These are phyloP conservation scores for Geranium incanum DNA, from an alignment of 441 rosid species.

Conservation along the genomic window DNA sequence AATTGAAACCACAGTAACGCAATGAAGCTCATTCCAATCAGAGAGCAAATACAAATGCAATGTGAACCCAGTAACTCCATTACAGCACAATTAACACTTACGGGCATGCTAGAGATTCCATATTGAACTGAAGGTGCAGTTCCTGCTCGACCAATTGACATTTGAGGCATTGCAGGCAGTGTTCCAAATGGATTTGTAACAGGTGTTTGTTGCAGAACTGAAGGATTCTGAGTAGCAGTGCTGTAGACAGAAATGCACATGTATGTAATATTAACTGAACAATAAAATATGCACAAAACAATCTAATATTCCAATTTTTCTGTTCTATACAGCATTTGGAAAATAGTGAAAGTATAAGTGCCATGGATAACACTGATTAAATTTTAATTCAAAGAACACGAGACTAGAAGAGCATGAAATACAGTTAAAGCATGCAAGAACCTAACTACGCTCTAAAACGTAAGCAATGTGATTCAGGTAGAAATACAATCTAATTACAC, in stretches of 20 bases:
- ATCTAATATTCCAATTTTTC: neutral
- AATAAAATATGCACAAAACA: neutral
- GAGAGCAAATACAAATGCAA: neutral
- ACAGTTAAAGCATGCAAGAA: neutral
- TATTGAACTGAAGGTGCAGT: constrained; percentile 72
- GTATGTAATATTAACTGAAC: neutral
- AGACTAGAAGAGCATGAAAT: neutral
- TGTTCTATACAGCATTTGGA: neutral
- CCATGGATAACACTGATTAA: neutral
- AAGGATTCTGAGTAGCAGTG: constrained; percentile 39
- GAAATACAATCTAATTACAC: neutral
- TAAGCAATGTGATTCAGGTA: neutral
- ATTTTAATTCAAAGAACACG: neutral
- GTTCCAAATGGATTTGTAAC: constrained; percentile 80
- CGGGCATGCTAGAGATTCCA: constrained; percentile 94
- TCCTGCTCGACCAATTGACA: constrained; percentile 76
- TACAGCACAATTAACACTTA: constrained; percentile 26
- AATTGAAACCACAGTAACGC: neutral
- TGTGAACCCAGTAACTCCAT: neutral
- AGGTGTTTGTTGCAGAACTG: constrained; percentile 45
- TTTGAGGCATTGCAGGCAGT: constrained; percentile 86
- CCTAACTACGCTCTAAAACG: neutral
- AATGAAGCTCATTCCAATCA: neutral
- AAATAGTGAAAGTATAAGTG: neutral
- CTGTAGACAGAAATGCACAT: constrained; percentile 29